Evolutionary conservation across 192 early-diverging fungal genomes (phyloP).

Genomic region (Fimicolochytrium jonesii): DNA sequence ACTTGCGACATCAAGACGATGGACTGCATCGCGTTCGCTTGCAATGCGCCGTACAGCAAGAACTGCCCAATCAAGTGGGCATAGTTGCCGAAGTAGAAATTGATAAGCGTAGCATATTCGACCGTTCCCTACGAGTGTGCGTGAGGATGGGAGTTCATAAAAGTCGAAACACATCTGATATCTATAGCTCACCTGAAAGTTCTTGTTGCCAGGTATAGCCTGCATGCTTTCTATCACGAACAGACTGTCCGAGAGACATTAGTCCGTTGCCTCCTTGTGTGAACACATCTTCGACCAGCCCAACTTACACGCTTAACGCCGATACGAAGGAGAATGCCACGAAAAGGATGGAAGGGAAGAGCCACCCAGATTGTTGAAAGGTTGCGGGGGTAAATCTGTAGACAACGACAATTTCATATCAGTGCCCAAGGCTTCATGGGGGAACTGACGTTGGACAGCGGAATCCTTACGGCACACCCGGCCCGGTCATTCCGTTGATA

Average conservation of each 20-base stretch:
- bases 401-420: not conserved
- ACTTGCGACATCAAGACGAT: slow-evolving; percentile 48
- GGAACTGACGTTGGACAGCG: not conserved
- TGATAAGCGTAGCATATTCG: slow-evolving; percentile 56
- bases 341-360: slow-evolving; percentile 31
- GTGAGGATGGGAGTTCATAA: not conserved
- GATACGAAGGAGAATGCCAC: slow-evolving; percentile 41
- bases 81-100: slow-evolving; percentile 50
- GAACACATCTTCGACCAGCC: too few species aligned
- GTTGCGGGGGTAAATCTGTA: slow-evolving; percentile 28
- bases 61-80: slow-evolving; percentile 45
- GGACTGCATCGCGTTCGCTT: slow-evolving; percentile 38
- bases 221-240: slow-evolving; percentile 62
- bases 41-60: slow-evolving; percentile 46
- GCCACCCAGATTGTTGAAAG: slow-evolving; percentile 44
- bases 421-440: not conserved
- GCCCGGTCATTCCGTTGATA: slow-evolving; percentile 52
- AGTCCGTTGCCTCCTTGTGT: too few species aligned
- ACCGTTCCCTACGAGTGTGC: slow-evolving; percentile 38
- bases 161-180: too few species aligned
- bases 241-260: too few species aligned
- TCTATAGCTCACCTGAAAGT: slow-evolving; percentile 36
- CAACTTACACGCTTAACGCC: slow-evolving; percentile 37
- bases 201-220: slow-evolving; percentile 52
- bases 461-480: slow-evolving; percentile 27